Evolutionary conservation across 2,329 filamentous ascomycete genomes (phyloP), one percentile per base, ranked within the genome.

Genomic region (Claviceps quebecensis): DNA sequence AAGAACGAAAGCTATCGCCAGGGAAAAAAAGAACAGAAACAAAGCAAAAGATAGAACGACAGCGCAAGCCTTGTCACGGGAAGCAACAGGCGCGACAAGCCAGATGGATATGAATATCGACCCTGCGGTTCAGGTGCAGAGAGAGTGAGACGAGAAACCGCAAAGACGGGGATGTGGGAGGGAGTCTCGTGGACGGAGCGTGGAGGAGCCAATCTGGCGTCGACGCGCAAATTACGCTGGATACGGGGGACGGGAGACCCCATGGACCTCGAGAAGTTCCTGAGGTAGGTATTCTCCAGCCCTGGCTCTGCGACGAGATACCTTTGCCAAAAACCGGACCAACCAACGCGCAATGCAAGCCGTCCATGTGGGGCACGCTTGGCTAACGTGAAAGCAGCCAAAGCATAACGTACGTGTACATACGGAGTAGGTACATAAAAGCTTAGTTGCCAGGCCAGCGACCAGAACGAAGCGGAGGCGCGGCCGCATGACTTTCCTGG

Each of bases 111-210:
- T 49, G 48, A n/a, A 47, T 44, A 38, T 39, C 47, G 40, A 48
- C 53, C 53, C 48, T 51, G 53, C 51, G 46, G 53, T 43, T 52
- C 51, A 51, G 53, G 45, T 54, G 53, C 48, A 50, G 41, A 54
- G 48, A 37, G 19, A 47, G 47, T 22, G 36, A 45, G 51, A 47
- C 52, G 43, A 49, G 48, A 54, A 44, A 44, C 29, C 29, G 29
- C 53, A 38, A 45, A 47, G 51, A 46, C 47, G 51, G 48, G 51
- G 48, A 46, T 37, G 51, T 22, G 39, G 53, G 36, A 52, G 51
- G 48, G 37, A 52, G 41, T 44, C n/a, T 49, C 39, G 48, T 26
- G 40, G 19, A 45, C 48, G 48, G 38, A 16, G 17, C n/a, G 29
- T 43, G 29, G 39, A 49, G 23, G 22, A 26, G 7, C 19, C 19